Percentiles rank a stretch among this genome's conserved stretches.
These are phyloP conservation scores for Bryum argenteum DNA, from an alignment of 225 moss, liverwort and hornwort genomes.

Conservation along the genomic window DNA sequence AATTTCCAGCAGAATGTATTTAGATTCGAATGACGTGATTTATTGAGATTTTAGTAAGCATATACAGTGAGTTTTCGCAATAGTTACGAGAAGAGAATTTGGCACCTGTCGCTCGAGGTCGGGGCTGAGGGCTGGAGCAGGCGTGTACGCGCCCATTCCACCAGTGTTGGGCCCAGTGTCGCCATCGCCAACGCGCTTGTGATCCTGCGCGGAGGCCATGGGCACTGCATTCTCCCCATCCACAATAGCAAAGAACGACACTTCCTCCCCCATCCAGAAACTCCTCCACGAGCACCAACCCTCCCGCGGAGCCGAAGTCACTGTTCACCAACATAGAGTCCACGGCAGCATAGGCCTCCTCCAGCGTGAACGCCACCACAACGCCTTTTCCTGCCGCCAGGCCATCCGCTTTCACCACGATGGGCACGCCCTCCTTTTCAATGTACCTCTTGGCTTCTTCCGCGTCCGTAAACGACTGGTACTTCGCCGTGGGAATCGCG, in stretches of 20 bases:
- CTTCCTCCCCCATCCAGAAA: conserved; percentile 98
- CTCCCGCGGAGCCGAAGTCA: conserved; percentile 79
- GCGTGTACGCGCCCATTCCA: conserved; percentile 97
- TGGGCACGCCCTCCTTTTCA: conserved; percentile 68
- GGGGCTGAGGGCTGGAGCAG: conserved; percentile 74
- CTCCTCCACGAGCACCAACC: conserved; percentile 80
- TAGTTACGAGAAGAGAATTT: no score
- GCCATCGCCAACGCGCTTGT: conserved; percentile 92
- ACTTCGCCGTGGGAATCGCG: conserved; percentile 78
- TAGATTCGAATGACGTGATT: no score
- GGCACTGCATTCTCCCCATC: conserved; percentile 79
- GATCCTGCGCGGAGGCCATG: conserved; percentile 89
- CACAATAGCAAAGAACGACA: conserved; percentile 90
- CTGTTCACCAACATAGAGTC: conserved; percentile 77
- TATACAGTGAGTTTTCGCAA: no score
- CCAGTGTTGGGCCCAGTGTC: conserved; percentile 92
- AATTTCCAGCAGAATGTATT: no score
- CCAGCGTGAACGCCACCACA: conserved; percentile 66
- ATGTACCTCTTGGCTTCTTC: conserved; percentile 77
- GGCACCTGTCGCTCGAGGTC: conserved; percentile 55
- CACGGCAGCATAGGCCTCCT: conserved; percentile 82
- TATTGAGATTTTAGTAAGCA: no score
- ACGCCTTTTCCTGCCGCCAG: conserved; percentile 97
- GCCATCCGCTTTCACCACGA: conserved; percentile 93
- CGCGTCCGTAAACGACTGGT: conserved; percentile 67